These are phyloP conservation scores for Aspergillus panamensis DNA, from an alignment of 495 filamentous ascomycete genomes.

Conservation along the genomic window DNA sequence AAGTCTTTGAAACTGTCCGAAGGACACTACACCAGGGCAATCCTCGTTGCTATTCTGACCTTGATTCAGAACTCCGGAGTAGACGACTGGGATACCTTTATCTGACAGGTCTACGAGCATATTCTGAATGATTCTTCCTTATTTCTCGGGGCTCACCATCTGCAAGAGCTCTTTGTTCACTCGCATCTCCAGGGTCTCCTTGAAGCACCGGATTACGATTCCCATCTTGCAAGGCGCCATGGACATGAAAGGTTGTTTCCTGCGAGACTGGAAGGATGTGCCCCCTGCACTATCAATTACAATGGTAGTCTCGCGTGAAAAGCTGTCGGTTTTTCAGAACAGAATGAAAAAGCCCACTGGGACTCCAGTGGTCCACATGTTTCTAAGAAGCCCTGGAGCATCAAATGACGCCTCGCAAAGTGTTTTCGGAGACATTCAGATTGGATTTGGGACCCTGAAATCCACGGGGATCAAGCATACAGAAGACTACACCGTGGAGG, in stretches of 20 bases:
- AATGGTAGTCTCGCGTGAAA: constrained; percentile 27
- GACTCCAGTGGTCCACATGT: not conserved
- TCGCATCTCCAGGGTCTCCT: not conserved
- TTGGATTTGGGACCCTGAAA: constrained; percentile 31
- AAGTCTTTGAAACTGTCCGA: not conserved
- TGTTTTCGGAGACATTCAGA: constrained; percentile 22
- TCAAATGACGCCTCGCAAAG: not conserved
- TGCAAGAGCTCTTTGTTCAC: not conserved
- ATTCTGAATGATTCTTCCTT: not conserved
- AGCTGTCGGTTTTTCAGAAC: not conserved
- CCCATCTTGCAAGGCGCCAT: not conserved
- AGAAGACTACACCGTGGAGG: constrained; percentile 25
- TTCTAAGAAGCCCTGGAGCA: not conserved
- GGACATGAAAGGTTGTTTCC: not conserved
- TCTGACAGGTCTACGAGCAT: not conserved
- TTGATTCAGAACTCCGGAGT: not conserved
- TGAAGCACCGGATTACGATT: not conserved
- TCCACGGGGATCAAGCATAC: constrained; percentile 21
- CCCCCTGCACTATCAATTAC: constrained; percentile 35
- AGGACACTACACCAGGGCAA: not conserved
- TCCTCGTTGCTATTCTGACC: not conserved
- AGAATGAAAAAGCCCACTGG: not conserved
- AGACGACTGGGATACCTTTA: not conserved
- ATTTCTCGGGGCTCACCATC: not conserved
- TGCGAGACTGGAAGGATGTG: constrained; percentile 29